A percentile compares a stretch with the other conserved stretches of the same genome.
phyloP scores from a whole-genome alignment of 495 filamentous ascomycete species.

The Cercophora newfieldiana region DNA sequence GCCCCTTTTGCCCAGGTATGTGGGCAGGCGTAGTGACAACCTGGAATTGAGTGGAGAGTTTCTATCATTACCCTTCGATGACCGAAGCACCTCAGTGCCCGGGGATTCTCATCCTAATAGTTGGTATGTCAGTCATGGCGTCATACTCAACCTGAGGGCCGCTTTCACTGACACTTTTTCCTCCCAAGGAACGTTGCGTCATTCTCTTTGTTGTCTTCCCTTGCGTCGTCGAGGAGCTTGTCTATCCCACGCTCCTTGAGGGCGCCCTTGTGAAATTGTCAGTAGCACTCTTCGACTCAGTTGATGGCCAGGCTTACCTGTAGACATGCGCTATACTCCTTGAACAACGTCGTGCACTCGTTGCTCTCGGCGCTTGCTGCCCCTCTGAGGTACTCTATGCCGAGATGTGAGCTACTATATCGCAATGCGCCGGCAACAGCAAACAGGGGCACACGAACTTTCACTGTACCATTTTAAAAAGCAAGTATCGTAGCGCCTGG shows the following conservation, averaged over 20 bases:
- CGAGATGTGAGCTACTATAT: not conserved
- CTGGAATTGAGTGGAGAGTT: not conserved
- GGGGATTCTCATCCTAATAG: not conserved
- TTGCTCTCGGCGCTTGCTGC: conserved; percentile 66
- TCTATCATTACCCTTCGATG: no score
- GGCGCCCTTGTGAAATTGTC: conserved; percentile 59
- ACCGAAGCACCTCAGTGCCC: no score
- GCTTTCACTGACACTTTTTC: conserved; percentile 38
- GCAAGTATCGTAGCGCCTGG: conserved; percentile 83
- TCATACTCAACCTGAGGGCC: not conserved
- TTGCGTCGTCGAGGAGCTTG: conserved; percentile 79
- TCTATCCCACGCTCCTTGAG: conserved; percentile 86
- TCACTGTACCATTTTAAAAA: conserved; percentile 97
- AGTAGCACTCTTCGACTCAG: not conserved
- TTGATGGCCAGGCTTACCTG: conserved; percentile 52
- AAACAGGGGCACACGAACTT: conserved; percentile 55
- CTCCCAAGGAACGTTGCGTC: conserved; percentile 69
- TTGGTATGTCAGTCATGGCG: not conserved
- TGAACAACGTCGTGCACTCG: conserved; percentile 82
- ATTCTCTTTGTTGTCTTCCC: conserved; percentile 77
- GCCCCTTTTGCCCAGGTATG: no score
- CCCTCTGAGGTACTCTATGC: conserved; percentile 78
- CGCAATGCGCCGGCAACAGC: conserved; percentile 12
- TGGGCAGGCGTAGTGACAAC: no score
- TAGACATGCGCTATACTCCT: conserved; percentile 79